Evolutionary conservation across 441 rosid genomes (phyloP).

Genomic region (Dalechampia spathulata): DNA sequence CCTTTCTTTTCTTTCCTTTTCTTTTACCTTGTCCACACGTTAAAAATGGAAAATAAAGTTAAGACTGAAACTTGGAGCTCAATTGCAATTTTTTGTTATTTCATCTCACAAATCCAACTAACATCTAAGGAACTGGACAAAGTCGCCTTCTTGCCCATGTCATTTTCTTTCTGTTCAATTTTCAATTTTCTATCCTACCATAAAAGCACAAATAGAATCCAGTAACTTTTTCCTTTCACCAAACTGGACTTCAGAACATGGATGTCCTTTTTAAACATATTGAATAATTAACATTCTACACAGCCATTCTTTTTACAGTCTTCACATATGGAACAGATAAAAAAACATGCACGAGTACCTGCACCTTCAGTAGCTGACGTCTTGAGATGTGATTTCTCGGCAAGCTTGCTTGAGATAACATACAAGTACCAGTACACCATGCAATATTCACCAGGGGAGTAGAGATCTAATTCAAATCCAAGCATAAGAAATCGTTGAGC

Average conservation of each 20-base stretch:
- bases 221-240: no score
- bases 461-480: constrained; percentile 95
- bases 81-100: constrained; percentile 4
- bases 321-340: constrained; percentile 5
- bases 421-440: constrained; percentile 96
- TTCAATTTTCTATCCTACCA: not conserved
- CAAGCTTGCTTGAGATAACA: constrained; percentile 61
- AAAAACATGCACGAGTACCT: constrained; percentile 28
- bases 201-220: no score
- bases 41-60: constrained; percentile 4
- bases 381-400: constrained; percentile 72
- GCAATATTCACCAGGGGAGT: constrained; percentile 80
- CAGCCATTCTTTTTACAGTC: no score
- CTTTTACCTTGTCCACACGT: constrained; percentile 42
- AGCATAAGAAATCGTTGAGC: constrained; percentile 75
- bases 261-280: no score
- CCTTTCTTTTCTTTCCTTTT: constrained; percentile 78
- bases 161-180: no score
- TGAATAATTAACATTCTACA: no score
- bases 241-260: no score
- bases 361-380: constrained; percentile 33
- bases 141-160: no score
- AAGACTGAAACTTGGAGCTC: not conserved
- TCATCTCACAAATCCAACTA: not conserved
- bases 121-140: not conserved